These are phyloP conservation scores for Botrytis pseudocinerea DNA, from an alignment of 2,329 filamentous ascomycete genomes.

Conservation along the genomic window DNA sequence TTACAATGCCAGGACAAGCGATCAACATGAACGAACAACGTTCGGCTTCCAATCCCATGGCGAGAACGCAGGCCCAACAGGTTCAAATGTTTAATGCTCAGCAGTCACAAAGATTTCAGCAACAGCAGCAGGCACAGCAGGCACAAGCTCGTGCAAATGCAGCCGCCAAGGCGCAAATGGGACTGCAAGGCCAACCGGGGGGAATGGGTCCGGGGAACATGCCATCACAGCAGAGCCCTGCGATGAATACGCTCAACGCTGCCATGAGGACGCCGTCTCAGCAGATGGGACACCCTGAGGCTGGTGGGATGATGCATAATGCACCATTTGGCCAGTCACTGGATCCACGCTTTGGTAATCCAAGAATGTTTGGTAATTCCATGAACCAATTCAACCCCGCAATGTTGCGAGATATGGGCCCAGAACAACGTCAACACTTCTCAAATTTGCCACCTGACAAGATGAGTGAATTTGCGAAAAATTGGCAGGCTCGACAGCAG, in stretches of 20 bases:
- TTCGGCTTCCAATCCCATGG: constrained; percentile 33
- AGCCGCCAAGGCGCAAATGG: constrained; percentile 48
- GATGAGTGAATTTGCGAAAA: constrained; percentile 52
- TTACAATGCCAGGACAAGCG: constrained; percentile 35
- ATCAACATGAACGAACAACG: constrained; percentile 38
- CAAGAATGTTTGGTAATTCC: constrained; percentile 40
- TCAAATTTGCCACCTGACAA: constrained; percentile 50
- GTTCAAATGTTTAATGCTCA: constrained; percentile 38
- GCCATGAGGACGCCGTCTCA: constrained; percentile 46
- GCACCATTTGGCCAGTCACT: constrained; percentile 53
- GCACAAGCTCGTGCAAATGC: constrained; percentile 35
- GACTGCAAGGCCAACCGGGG: constrained; percentile 53
- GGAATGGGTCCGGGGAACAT: constrained; percentile 52
- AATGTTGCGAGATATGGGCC: constrained; percentile 47
- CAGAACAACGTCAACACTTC: constrained; percentile 50
- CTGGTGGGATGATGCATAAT: constrained; percentile 47
- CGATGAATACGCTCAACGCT: constrained; percentile 58
- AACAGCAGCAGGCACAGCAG: constrained; percentile 34
- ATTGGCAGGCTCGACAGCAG: constrained; percentile 43
- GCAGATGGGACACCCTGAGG: constrained; percentile 37
- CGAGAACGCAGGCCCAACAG: constrained; percentile 38
- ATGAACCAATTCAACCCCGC: constrained; percentile 45
- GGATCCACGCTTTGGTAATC: constrained; percentile 56
- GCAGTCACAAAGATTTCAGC: constrained; percentile 37
- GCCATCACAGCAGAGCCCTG: constrained; percentile 58